Evolutionary conservation across 768 basidiomycete species (phyloP).

Genomic region (Boletus speciosus): DNA sequence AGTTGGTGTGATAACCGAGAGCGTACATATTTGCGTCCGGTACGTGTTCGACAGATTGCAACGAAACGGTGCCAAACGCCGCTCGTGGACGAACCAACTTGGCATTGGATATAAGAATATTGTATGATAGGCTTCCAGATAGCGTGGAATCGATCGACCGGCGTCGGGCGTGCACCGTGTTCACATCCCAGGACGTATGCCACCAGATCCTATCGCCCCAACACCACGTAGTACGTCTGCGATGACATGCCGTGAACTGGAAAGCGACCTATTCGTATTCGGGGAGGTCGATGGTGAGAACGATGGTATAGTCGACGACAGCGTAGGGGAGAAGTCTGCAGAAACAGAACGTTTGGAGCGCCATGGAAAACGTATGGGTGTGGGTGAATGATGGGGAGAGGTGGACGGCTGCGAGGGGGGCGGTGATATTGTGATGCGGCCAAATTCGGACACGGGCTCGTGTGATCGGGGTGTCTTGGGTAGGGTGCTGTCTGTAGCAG

Average conservation of each 20-base stretch:
- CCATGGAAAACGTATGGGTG: conserved; percentile 4
- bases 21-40: not conserved
- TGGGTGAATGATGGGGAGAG: conserved; percentile 2
- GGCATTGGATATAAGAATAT: not conserved
- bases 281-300: conserved; percentile 5
- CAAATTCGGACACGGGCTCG: not conserved
- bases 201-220: conserved; percentile 28
- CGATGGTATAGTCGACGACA: not conserved
- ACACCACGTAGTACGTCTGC: conserved; percentile 45
- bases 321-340: not conserved
- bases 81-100: not conserved
- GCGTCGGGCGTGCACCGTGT: not conserved
- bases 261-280: conserved; percentile 15
- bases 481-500: not conserved
- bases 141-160: not conserved
- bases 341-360: conserved; percentile 9
- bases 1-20: not conserved
- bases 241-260: conserved; percentile 21
- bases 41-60: too few relatives aligned
- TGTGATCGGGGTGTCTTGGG: not conserved
- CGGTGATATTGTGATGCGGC: not conserved
- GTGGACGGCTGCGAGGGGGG: not conserved
- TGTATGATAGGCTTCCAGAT: not conserved
- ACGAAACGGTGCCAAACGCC: not conserved
- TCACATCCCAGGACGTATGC: conserved; percentile 1